phyloP scores from a whole-genome alignment of 2,329 filamentous ascomycete species.

The Fusarium incarnatum region DNA sequence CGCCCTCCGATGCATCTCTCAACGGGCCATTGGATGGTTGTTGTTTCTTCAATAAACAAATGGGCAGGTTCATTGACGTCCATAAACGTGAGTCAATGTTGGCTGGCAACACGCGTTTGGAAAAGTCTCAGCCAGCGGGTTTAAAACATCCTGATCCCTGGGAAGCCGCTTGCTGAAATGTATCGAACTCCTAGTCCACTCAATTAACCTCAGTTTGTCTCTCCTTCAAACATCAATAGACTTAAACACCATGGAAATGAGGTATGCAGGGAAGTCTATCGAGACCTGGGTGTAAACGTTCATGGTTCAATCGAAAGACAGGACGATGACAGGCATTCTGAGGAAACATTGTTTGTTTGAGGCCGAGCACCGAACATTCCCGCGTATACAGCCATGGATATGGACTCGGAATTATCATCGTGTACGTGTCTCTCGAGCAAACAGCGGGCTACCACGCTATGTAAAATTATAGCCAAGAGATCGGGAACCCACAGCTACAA shows the following conservation, averaged over 20 bases:
- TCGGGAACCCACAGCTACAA: background rate
- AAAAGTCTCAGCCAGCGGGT: constrained; percentile 18
- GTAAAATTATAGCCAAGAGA: background rate
- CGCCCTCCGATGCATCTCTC: constrained; percentile 15
- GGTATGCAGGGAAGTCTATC: background rate
- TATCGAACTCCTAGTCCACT: constrained; percentile 25
- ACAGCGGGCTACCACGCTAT: background rate
- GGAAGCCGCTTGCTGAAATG: constrained; percentile 19
- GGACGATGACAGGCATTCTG: constrained; percentile 11
- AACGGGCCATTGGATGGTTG: constrained; percentile 13
- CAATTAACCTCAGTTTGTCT: constrained; percentile 28
- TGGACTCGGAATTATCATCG: background rate
- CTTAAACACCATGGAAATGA: background rate
- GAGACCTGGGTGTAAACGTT: background rate
- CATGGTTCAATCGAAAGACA: constrained; percentile 1
- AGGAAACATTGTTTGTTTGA: constrained; percentile 28
- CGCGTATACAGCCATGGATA: background rate
- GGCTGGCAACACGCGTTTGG: constrained; percentile 3
- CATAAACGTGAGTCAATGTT: background rate
- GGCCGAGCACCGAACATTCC: constrained; percentile 18
- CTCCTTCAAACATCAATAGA: constrained; percentile 30
- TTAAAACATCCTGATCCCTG: constrained; percentile 15
- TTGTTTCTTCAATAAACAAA: constrained; percentile 12
- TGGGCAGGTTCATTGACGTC: background rate
- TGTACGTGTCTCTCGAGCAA: background rate